Evolutionary conservation across 106 monocot species (phyloP), one percentile per base, ranked within the genome.

Genomic region (Dendrobium nobile): DNA sequence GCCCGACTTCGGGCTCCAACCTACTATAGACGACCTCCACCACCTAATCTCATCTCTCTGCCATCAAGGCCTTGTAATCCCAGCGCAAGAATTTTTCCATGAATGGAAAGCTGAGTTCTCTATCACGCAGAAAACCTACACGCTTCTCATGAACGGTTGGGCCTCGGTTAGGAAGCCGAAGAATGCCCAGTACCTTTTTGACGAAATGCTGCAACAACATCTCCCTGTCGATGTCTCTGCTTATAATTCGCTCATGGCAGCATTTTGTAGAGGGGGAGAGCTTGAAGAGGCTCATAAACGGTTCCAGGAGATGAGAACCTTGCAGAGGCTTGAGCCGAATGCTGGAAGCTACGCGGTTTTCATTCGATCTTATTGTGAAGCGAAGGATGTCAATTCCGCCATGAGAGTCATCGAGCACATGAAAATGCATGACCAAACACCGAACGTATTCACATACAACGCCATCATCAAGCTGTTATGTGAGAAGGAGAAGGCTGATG

Each of bases 361-460:
- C 54, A 59, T 95, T 9, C 89, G 89, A 33, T 81, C 93, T 0
- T 83, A 91, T 45, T 93, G 91, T 20, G 86, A 88, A 27, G 65
- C 77, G 1, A 88, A 86, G 64, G 95, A 99, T 40, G 22, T 82
- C 0, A 70, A 78, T 13, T 73, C 92, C 0, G 81, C 81, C 3
- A 27, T 93, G 41, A 79, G 84, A 20, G 77, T 90, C 73, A 68
- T 95, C 2, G 87, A 90, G 11, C 82, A 81, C 47, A 87, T 89
- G 87, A 85, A 77, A 47, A 78, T 81, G 40, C 81, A 65, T 17
- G 73, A 40, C 37, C 75, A 90, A 6, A 84, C 83, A 7, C 88
- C 87, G 0, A 99, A 99, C 83, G 89, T 91, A 11, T 93, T 80
- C 65, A 99, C 92, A 6, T 95, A 91, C 73, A 95, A 99, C 79